Evolutionary conservation across 768 basidiomycete genomes (phyloP), one percentile per base, ranked within the genome.

Genomic region (Tephrocybe sp.): DNA sequence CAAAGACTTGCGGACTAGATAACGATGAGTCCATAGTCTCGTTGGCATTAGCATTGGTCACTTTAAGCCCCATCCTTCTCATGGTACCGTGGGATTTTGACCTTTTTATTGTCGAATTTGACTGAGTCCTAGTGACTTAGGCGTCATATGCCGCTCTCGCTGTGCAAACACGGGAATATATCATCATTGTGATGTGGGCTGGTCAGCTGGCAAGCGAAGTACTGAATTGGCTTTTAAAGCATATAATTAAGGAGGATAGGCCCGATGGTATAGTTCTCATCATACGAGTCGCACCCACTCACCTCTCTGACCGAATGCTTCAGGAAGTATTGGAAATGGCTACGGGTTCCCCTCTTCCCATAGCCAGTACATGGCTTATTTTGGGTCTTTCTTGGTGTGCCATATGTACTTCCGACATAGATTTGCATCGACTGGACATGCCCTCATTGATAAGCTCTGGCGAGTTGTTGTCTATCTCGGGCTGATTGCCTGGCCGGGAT

Each of bases 311-410:
- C 3, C 9, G 9, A 12, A 18, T 45, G 18, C 18, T 39, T 44
- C 11, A 86, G 86, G 74, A 35, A 76, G 74, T 47, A 64, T 81
- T 39, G 85, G 84, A 16, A 77, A 77, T 47, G 90, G 90, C 12
- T 92, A 91, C 61, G 91, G 89, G 6, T 92, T 92, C 58, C 91
- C 91, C 0, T 92, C 90, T 0, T 91, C 89, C 12, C 91, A 93
- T 61, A 89, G 88, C 65, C 91, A 93, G 66, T 91, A 86, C 64
- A 92, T 93, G 91, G 91, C 83, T 13, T 93, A 88, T 67, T 92
- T 93, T 55, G 75, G 85, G 5, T 74, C 88, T 0, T 93, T 92
- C 65, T 64, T 92, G 36, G 61, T 84, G 35, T 82, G 86, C 60
- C 91, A 93, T 67, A 61, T 92, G 41, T 78, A 77, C 54, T 84